Base-by-base conservation (phyloP, 1,284 basidiomycete species). In the Schizopora paradoxa region DNA sequence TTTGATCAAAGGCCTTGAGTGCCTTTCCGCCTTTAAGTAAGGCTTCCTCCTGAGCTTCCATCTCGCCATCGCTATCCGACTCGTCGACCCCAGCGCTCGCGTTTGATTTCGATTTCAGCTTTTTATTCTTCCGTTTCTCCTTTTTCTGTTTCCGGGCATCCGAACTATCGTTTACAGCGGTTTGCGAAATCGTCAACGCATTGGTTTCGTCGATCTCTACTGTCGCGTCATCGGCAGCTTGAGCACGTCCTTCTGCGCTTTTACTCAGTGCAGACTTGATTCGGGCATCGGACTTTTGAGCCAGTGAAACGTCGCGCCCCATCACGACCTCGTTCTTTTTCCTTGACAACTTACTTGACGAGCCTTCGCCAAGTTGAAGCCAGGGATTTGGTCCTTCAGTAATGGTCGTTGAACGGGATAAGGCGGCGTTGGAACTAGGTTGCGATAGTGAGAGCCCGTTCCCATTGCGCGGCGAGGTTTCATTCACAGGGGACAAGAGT, bases 171-270 rank as follows among this genome's bases (percentile, higher is more conserved):
- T 22, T 32, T 6, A 29, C 27, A 14, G 22, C 21, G 11, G 22
- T 5, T 29, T 46, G 58, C 11, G 51, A 40, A n/a, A 52, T 47
- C 18, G 56, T 56, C 25, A 75, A 51, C 1, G 65, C 66, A 39
- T 87, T 62, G 11, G 78, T 68, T 22, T 74, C 68, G 47, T 78
- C 69, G 48, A 96, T 86, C 54, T 93, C 90, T 14, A 95, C 77
- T 3, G 66, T 62, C 0, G 85, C 87, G 53, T 94, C 91, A 31
- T 88, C 84, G 49, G 67, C 68, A 1, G 72, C 75, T 48, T 73
- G 76, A 49, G 68, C 73, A 49, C 69, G 72, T 48, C 76, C 79
- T 19, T 76, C 79, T 5, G 66, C 70, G 6, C 65, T 63, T 55
- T 82, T 82, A 54, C 62, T 66, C 28, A 61, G 65, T 53, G 73